Percentiles rank a stretch among this genome's conserved stretches.
Evolutionary conservation across 257 asterid genomes (phyloP).

Genomic region (Solanum phureja): DNA sequence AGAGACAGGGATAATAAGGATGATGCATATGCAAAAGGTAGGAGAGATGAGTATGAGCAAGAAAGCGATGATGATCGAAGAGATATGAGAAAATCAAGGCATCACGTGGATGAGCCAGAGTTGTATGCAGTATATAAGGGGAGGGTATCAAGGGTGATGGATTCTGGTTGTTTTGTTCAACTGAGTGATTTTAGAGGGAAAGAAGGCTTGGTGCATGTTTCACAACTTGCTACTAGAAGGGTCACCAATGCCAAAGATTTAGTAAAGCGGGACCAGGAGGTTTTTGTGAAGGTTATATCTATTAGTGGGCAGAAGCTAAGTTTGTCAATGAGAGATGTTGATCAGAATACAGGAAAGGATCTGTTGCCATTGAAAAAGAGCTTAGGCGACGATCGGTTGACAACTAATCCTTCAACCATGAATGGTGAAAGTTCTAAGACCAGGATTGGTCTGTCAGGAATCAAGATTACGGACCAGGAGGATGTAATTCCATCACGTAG

Average conservation of each 20-base stretch:
- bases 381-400: slow-evolving; percentile 37
- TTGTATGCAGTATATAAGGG: slow-evolving; percentile 72
- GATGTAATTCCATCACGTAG: slow-evolving; percentile 67
- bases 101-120: slow-evolving; percentile 40
- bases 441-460: slow-evolving; percentile 78
- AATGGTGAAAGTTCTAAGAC: slow-evolving; percentile 47
- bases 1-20: slow-evolving; percentile 1
- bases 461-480: slow-evolving; percentile 48
- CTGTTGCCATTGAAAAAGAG: slow-evolving; percentile 73
- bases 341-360: slow-evolving; percentile 80
- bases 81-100: slow-evolving; percentile 26
- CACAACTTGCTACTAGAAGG: slow-evolving; percentile 81
- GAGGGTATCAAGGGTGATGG: slow-evolving; percentile 86
- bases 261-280: slow-evolving; percentile 88
- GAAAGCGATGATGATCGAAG: slow-evolving; percentile 33
- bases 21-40: background rate
- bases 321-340: slow-evolving; percentile 89
- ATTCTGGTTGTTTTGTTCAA: slow-evolving; percentile 91
- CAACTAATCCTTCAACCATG: slow-evolving; percentile 39
- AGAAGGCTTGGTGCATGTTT: slow-evolving; percentile 85
- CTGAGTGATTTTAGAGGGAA: slow-evolving; percentile 59
- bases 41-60: slow-evolving; percentile 17
- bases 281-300: slow-evolving; percentile 75
- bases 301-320: slow-evolving; percentile 75
- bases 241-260: slow-evolving; percentile 79